Evolutionary conservation across 305 asterid species (phyloP), one percentile per base, ranked within the genome.

Genomic region (Rubia peregrina): DNA sequence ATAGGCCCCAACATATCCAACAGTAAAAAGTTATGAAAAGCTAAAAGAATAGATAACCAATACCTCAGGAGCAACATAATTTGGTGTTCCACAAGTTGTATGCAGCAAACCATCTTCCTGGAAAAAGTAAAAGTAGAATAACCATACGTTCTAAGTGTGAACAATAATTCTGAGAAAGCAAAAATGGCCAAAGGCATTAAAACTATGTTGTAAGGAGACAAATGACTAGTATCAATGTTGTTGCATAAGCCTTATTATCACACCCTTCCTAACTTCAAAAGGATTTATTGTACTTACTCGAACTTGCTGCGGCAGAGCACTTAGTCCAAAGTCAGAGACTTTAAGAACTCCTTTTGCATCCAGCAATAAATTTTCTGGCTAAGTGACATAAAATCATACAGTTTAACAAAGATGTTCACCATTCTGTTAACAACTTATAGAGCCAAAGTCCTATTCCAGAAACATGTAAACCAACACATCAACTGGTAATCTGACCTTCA

Each of bases 31-130:
- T 16, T 49, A 62, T 64, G n/a, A 77, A 16, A n/a, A n/a, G 6
- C 56, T 49, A 49, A 70, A 67, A 49, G 53, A 43, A 68, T 44
- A 11, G 64, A 51, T 72, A 82, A 77, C 38, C 57, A 63, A 43
- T 73, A 89, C 99, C 98, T 95, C 99, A 5, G 99, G 99, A 78
- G 98, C 96, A 67, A 93, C 98, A 83, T 93, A 93, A 83, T 93
- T 93, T 51, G 98, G 98, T 2, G 98, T 93, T 64, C 98, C 98
- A 79, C 97, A 91, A 41, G 98, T 89, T 42, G 98, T 93, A 83
- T 93, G 98, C 78, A 93, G 96, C 69, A 93, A 83, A 63, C 99
- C 99, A 76, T 91, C 98, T 74, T 91, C 98, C 99, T 94, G 80
- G 69, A 57, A 48, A 74, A 41, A 83, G 66, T 1, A 76, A 61